Percentiles rank a stretch among this genome's conserved stretches.
These are phyloP conservation scores for Termitomyces sp. DNA, from an alignment of 1,284 basidiomycete species.

Conservation along the genomic window DNA sequence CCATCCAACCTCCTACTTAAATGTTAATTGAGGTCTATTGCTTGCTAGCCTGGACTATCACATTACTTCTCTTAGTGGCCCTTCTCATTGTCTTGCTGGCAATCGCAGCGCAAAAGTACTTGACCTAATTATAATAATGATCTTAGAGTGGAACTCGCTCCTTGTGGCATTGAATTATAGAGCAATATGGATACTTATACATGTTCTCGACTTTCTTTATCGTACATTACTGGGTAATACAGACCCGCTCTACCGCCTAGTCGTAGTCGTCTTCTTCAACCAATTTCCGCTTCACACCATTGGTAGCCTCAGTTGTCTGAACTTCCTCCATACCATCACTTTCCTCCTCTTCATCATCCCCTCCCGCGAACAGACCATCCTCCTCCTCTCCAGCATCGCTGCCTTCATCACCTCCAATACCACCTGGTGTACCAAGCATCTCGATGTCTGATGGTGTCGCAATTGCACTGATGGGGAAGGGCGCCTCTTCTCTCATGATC, in stretches of 20 bases:
- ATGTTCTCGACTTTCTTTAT: conserved; percentile 8
- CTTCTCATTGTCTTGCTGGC: conserved; percentile 27
- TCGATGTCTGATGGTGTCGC: conserved; percentile 64
- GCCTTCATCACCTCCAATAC: conserved; percentile 47
- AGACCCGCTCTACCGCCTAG: conserved; percentile 26
- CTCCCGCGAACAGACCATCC: conserved; percentile 65
- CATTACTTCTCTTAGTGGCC: conserved; percentile 31
- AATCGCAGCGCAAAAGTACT: conserved; percentile 23
- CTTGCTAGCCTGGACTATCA: conserved; percentile 37
- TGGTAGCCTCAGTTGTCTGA: conserved; percentile 42
- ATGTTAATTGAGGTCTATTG: conserved; percentile 7
- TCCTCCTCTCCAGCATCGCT: conserved; percentile 55
- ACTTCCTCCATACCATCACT: conserved; percentile 75
- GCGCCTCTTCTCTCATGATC: conserved; percentile 35
- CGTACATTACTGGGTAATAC: conserved; percentile 4
- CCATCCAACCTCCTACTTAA: background rate
- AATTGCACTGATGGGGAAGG: conserved; percentile 52
- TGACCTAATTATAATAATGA: conserved; percentile 6
- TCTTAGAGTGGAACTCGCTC: conserved; percentile 1
- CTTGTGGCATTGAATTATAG: conserved; percentile 9
- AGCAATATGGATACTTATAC: conserved; percentile 5
- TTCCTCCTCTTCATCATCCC: conserved; percentile 70
- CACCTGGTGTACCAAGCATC: conserved; percentile 49
- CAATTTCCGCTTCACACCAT: conserved; percentile 70
- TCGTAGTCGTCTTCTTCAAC: conserved; percentile 85